Evolutionary conservation across 805 yeast genomes (phyloP).

Genomic region (Wickerhamia fluorescens): DNA sequence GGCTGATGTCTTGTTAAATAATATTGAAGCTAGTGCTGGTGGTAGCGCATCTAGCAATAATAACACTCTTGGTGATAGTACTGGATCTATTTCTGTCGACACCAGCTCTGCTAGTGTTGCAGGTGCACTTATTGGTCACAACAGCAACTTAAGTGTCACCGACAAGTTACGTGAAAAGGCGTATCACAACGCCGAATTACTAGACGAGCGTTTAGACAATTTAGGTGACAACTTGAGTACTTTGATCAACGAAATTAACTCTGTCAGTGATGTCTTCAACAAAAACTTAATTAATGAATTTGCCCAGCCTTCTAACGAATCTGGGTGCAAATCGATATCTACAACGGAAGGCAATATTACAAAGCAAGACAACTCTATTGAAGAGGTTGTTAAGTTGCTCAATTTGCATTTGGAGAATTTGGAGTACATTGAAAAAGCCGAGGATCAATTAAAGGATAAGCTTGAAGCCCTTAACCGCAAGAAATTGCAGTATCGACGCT

Average conservation of each 20-base stretch:
- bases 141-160: constrained; percentile 40
- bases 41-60: constrained; percentile 16
- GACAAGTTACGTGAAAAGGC: constrained; percentile 89
- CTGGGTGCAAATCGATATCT: no score
- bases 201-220: constrained; percentile 74
- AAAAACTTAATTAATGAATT: constrained; percentile 41
- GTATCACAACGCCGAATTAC: constrained; percentile 75
- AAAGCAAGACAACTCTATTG: constrained; percentile 38
- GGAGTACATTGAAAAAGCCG: constrained; percentile 76
- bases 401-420: constrained; percentile 87
- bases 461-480: constrained; percentile 36
- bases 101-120: constrained; percentile 6
- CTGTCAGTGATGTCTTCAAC: constrained; percentile 74
- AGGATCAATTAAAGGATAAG: constrained; percentile 61
- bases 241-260: constrained; percentile 74
- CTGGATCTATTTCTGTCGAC: constrained; percentile 18
- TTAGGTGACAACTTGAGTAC: constrained; percentile 72
- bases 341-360: constrained; percentile 19
- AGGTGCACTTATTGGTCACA: constrained; percentile 23
- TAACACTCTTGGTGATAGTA: no score
- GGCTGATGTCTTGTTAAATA: constrained; percentile 44
- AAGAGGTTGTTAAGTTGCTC: constrained; percentile 71
- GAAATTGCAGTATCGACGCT: no score
- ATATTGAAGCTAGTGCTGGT: constrained; percentile 35
- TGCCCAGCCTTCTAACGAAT: constrained; percentile 8